Percentiles rank a stretch among this genome's conserved stretches.
Evolutionary conservation across 208 protist species (phyloP).

Genomic region (Leishmania amazonensis): DNA sequence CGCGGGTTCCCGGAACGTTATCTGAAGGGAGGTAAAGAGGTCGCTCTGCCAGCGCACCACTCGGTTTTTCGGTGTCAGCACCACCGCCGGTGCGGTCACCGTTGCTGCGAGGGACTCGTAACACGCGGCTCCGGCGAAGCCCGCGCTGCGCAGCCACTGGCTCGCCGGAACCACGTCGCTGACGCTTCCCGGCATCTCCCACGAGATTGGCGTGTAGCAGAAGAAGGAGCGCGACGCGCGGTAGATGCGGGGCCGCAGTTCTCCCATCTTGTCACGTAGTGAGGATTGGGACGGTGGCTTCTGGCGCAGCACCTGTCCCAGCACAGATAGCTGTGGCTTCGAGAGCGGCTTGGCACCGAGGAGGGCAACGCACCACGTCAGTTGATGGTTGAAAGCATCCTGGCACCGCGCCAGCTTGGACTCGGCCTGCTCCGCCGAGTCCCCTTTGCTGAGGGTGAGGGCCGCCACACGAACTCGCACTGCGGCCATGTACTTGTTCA

Average conservation of each 20-base stretch:
- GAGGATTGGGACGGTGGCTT: slow-evolving; percentile 34
- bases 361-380: slow-evolving; percentile 74
- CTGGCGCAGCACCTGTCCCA: slow-evolving; percentile 44
- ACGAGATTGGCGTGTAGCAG: slow-evolving; percentile 49
- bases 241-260: slow-evolving; percentile 42
- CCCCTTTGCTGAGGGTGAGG: slow-evolving; percentile 46
- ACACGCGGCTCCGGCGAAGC: slow-evolving; percentile 22
- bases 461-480: slow-evolving; percentile 72
- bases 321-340: slow-evolving; percentile 35
- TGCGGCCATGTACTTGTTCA: slow-evolving; percentile 62
- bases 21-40: slow-evolving; percentile 49
- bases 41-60: slow-evolving; percentile 77
- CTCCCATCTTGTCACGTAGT: slow-evolving; percentile 57
- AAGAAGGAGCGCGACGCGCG: slow-evolving; percentile 47
- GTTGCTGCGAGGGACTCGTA: slow-evolving; percentile 26
- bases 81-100: slow-evolving; percentile 12
- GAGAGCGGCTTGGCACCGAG: slow-evolving; percentile 36
- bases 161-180: slow-evolving; percentile 29
- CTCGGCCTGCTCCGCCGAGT: slow-evolving; percentile 54
- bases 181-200: slow-evolving; percentile 17
- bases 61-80: slow-evolving; percentile 39
- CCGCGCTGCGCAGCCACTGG: slow-evolving; percentile 54
- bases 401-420: slow-evolving; percentile 65
- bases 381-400: slow-evolving; percentile 57
- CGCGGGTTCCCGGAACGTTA: slow-evolving; percentile 48